Conservation (phyloP, 2,329 filamentous ascomycete species). For the Sarocladiaceae sp. region DNA sequence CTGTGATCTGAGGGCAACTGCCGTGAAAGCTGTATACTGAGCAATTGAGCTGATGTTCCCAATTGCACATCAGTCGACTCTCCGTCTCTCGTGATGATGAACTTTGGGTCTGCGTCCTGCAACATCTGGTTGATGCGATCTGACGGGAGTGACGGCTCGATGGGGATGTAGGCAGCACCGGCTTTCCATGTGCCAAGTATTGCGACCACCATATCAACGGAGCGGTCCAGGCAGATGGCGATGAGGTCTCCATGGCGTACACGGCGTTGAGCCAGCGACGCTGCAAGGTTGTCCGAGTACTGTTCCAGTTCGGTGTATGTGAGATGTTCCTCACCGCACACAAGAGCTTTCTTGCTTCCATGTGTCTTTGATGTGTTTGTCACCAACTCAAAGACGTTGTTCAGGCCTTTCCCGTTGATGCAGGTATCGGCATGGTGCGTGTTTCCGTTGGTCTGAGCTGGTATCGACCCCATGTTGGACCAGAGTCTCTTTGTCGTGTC, state of each 20-base stretch:
- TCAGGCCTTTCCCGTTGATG: background rate
- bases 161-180: conserved; percentile 15
- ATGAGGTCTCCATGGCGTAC: conserved; percentile 12
- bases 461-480: conserved; percentile 1
- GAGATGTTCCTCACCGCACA: conserved; percentile 10
- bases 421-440: background rate
- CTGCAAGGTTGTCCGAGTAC: conserved; percentile 10
- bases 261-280: conserved; percentile 6
- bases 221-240: conserved; percentile 13
- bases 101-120: conserved; percentile 12
- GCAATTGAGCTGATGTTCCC: background rate
- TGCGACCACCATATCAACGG: conserved; percentile 13
- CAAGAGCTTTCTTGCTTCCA: conserved; percentile 10
- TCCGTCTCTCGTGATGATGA: conserved; percentile 10
- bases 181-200: conserved; percentile 14
- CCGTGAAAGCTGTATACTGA: background rate
- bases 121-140: conserved; percentile 15
- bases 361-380: conserved; percentile 1
- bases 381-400: background rate
- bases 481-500: background rate
- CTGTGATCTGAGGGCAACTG: background rate
- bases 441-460: background rate
- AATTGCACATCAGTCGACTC: background rate
- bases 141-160: conserved; percentile 14
- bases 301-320: conserved; percentile 11